Percentiles rank a stretch among this genome's conserved stretches.
phyloP scores from a whole-genome alignment of 805 yeast species.

The Ogataea pignaliae region DNA sequence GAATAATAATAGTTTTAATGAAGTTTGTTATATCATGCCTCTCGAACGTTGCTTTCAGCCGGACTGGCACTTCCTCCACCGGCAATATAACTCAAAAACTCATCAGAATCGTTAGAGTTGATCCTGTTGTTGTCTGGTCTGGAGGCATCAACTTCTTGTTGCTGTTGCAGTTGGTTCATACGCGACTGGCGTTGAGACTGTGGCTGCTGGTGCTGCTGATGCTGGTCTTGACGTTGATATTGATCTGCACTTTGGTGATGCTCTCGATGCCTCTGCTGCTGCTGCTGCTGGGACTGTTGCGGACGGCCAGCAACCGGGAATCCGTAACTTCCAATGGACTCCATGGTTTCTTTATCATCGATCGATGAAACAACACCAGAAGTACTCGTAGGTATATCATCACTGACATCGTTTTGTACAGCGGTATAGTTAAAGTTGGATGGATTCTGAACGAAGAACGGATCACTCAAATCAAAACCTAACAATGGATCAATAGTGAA shows the following conservation, averaged over 20 bases:
- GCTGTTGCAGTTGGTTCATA: neutral
- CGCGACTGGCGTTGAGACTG: neutral
- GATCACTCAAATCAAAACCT: constrained; percentile 43
- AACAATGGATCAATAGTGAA: constrained; percentile 32
- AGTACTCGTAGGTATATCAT: too few relatives aligned
- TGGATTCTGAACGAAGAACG: constrained; percentile 49
- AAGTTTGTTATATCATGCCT: too few relatives aligned
- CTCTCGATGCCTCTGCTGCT: too few relatives aligned
- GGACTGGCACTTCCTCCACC: constrained; percentile 1
- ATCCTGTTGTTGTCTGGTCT: constrained; percentile 13
- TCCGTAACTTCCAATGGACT: too few relatives aligned
- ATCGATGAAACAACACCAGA: neutral
- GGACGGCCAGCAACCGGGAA: too few relatives aligned
- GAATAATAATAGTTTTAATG: too few relatives aligned
- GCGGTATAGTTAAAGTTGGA: constrained; percentile 38
- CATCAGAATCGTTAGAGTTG: constrained; percentile 19
- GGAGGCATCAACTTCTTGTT: neutral
- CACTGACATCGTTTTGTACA: constrained; percentile 8
- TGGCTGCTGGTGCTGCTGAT: neutral
- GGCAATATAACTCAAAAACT: constrained; percentile 12
- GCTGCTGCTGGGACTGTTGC: too few relatives aligned
- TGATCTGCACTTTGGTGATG: too few relatives aligned
- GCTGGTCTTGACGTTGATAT: too few relatives aligned
- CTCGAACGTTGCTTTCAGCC: neutral
- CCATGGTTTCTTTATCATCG: too few relatives aligned